These are phyloP conservation scores for Pythium sp. DNA, from an alignment of 352 stramenopile genomes.

Conservation along the genomic window DNA sequence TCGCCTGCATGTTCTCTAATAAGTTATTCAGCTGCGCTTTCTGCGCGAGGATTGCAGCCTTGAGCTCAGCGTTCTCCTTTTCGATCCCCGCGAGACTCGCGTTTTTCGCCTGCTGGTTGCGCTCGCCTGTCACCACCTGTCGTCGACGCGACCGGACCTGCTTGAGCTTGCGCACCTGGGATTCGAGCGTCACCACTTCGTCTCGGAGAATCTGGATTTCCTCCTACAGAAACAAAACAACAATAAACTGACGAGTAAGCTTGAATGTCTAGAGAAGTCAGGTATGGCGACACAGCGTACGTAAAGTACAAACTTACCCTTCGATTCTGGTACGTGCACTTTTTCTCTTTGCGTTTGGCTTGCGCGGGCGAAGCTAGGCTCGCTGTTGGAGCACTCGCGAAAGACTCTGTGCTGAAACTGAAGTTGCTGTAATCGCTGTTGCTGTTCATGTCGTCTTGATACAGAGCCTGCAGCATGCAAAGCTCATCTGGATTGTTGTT, in stretches of 20 bases:
- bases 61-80: slow-evolving; percentile 16
- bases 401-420: not conserved
- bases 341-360: slow-evolving; percentile 10
- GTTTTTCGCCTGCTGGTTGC: not conserved
- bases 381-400: not conserved
- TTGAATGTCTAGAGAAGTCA: too few species aligned
- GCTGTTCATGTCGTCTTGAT: not conserved
- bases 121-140: not conserved
- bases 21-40: slow-evolving; percentile 17
- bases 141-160: slow-evolving; percentile 2
- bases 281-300: not conserved
- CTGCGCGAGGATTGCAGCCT: slow-evolving; percentile 15
- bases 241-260: not conserved
- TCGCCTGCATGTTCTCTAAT: slow-evolving; percentile 12
- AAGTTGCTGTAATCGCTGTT: not conserved
- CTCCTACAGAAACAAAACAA: not conserved
- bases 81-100: not conserved
- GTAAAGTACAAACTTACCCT: not conserved
- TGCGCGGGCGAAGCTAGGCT: not conserved
- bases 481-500: not conserved
- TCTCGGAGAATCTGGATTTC: slow-evolving; percentile 17
- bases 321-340: slow-evolving; percentile 19
- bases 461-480: slow-evolving; percentile 7
- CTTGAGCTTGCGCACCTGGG: slow-evolving; percentile 16
- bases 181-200: slow-evolving; percentile 14